Conservation (phyloP, 2,329 filamentous ascomycete genomes). For the Lasiodiplodia sp. region DNA sequence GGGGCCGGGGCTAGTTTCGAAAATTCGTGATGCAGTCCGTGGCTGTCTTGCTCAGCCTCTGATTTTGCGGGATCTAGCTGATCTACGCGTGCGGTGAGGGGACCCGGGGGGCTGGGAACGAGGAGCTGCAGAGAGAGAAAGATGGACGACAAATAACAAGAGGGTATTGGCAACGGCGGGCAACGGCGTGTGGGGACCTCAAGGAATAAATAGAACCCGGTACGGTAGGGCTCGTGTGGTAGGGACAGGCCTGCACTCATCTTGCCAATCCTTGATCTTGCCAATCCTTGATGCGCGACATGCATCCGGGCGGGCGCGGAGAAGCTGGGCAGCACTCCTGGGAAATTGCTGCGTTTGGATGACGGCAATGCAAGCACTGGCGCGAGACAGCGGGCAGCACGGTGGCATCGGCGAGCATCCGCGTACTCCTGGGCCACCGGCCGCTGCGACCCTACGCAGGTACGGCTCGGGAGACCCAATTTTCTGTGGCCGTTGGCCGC, state of each 20-base stretch:
- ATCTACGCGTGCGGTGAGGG: constrained; percentile 10
- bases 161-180: constrained; percentile 17
- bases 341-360: constrained; percentile 13
- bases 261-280: constrained; percentile 23
- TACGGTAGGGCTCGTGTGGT: constrained; percentile 22
- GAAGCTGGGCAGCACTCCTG: constrained; percentile 21
- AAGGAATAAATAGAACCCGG: constrained; percentile 29
- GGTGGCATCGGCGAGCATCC: constrained; percentile 3
- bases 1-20: constrained; percentile 28
- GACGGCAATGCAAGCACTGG: constrained; percentile 11
- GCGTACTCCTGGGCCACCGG: constrained; percentile 2
- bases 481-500: constrained; percentile 21
- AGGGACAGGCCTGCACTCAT: constrained; percentile 25
- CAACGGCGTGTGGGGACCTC: constrained; percentile 27
- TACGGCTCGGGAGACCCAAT: constrained; percentile 23
- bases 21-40: constrained; percentile 30
- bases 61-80: constrained; percentile 25
- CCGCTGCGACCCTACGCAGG: constrained; percentile 20
- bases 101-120: constrained; percentile 19
- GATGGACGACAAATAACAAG: constrained; percentile 8
- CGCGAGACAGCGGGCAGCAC: constrained; percentile 10
- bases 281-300: constrained; percentile 27
- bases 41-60: constrained; percentile 27
- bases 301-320: constrained; percentile 19
- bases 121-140: constrained; percentile 21